Percentiles rank a stretch among this genome's conserved stretches.
Conservation (phyloP, 805 yeast genomes). For the Ogataea siamensis region DNA sequence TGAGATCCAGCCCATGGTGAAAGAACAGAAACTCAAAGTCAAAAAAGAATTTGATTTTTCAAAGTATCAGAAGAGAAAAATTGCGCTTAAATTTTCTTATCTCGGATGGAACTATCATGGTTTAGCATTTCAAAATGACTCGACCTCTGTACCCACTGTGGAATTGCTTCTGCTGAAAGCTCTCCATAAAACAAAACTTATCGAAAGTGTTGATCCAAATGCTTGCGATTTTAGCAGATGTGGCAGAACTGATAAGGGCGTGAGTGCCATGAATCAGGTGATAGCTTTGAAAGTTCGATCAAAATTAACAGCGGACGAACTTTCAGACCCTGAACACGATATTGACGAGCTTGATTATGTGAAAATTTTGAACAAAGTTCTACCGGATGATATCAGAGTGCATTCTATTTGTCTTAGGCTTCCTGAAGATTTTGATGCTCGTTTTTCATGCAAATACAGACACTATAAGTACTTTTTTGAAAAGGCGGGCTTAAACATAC, state of each 20-base stretch:
- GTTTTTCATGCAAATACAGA: constrained; percentile 84
- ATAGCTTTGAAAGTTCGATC: constrained; percentile 79
- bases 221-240: constrained; percentile 81
- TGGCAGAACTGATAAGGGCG: constrained; percentile 96
- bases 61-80: constrained; percentile 58
- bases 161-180: constrained; percentile 77
- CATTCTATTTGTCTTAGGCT: constrained; percentile 82
- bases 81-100: constrained; percentile 84
- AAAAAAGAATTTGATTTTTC: constrained; percentile 59
- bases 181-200: constrained; percentile 60
- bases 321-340: constrained; percentile 55
- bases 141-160: constrained; percentile 80
- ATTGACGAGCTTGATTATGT: constrained; percentile 71
- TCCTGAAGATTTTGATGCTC: constrained; percentile 80
- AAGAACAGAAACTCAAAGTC: neutral
- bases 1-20: neutral
- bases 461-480: constrained; percentile 84
- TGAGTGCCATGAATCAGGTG: constrained; percentile 95
- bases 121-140: constrained; percentile 73
- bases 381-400: constrained; percentile 82
- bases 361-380: constrained; percentile 64
- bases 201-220: constrained; percentile 56
- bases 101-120: constrained; percentile 96
- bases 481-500: constrained; percentile 55
- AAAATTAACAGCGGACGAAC: constrained; percentile 58